A percentile compares a stretch with the other conserved stretches of the same genome.
Conservation (phyloP, 2,329 filamentous ascomycete genomes). For the Pyrenochaeta sp. region DNA sequence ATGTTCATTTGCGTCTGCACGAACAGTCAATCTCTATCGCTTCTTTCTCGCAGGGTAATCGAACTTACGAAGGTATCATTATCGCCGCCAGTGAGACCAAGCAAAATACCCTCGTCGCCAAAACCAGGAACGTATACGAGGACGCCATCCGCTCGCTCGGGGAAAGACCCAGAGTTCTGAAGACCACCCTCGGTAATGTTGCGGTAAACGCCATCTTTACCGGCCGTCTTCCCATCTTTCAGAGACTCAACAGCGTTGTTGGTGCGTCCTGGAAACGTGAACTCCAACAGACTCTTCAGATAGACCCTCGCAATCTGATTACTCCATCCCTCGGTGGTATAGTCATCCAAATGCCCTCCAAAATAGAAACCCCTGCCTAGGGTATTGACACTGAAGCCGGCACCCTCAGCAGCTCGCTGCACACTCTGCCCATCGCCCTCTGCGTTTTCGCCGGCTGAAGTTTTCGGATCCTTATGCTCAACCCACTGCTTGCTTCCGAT, state of each 20-base stretch:
- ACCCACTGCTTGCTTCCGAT: slow-evolving; percentile 68
- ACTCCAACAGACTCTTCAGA: slow-evolving; percentile 77
- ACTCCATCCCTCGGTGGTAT: slow-evolving; percentile 73
- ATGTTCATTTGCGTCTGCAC: slow-evolving; percentile 70
- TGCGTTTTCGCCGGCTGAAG: slow-evolving; percentile 70
- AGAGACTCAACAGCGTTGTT: slow-evolving; percentile 70
- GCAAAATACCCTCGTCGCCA: slow-evolving; percentile 75
- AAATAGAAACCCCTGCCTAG: slow-evolving; percentile 80
- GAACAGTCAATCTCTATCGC: slow-evolving; percentile 11
- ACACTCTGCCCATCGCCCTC: slow-evolving; percentile 64
- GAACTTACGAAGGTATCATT: slow-evolving; percentile 68
- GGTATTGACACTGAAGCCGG: slow-evolving; percentile 73
- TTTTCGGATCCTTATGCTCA: slow-evolving; percentile 68
- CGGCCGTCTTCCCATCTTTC: slow-evolving; percentile 63
- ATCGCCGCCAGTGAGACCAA: slow-evolving; percentile 80
- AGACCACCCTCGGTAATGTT: slow-evolving; percentile 78
- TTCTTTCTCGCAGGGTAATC: neutral
- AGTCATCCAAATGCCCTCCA: slow-evolving; percentile 75
- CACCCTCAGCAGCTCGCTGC: slow-evolving; percentile 76
- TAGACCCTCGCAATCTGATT: slow-evolving; percentile 70
- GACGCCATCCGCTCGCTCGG: slow-evolving; percentile 76
- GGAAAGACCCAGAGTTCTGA: slow-evolving; percentile 72
- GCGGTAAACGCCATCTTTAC: slow-evolving; percentile 69
- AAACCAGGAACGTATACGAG: slow-evolving; percentile 81
- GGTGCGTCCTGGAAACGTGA: slow-evolving; percentile 74